These are phyloP conservation scores for Cystoderma amianthinum DNA, from an alignment of 768 basidiomycete genomes.

Conservation along the genomic window DNA sequence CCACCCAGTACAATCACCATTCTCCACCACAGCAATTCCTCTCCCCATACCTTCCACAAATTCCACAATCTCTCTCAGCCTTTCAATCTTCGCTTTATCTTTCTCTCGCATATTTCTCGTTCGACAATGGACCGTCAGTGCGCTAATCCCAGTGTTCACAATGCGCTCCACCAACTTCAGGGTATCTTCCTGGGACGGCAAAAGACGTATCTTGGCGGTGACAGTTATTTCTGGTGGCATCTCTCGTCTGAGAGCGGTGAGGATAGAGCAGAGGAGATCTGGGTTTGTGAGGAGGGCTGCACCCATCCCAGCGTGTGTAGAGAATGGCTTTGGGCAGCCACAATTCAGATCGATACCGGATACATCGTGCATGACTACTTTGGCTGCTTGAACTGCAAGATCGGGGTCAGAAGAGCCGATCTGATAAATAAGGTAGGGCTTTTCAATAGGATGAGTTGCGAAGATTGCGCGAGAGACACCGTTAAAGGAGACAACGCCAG, in stretches of 20 bases:
- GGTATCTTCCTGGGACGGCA: constrained; percentile 84
- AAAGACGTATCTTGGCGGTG: constrained; percentile 89
- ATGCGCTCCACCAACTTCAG: constrained; percentile 86
- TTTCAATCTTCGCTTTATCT: constrained; percentile 71
- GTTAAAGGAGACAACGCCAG: constrained; percentile 83
- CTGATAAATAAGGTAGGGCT: constrained; percentile 91
- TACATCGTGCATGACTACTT: constrained; percentile 79
- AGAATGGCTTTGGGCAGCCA: constrained; percentile 96
- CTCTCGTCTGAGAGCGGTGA: constrained; percentile 65
- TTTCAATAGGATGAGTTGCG: constrained; percentile 90
- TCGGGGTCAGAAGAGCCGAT: constrained; percentile 88
- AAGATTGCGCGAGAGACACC: constrained; percentile 85
- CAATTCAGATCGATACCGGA: constrained; percentile 96
- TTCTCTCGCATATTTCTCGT: constrained; percentile 86
- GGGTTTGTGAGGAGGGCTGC: constrained; percentile 91
- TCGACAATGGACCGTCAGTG: constrained; percentile 91
- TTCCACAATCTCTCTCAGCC: constrained; percentile 80
- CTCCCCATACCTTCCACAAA: constrained; percentile 70
- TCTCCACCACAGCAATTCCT: constrained; percentile 86
- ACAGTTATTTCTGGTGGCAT: constrained; percentile 78
- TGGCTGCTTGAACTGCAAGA: constrained; percentile 88
- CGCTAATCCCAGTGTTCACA: constrained; percentile 79
- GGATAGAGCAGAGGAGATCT: constrained; percentile 84
- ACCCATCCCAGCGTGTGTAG: constrained; percentile 92
- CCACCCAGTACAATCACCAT: constrained; percentile 84